phyloP scores from a whole-genome alignment of 192 early-diverging fungal species.

The Umbelopsis sp. region DNA sequence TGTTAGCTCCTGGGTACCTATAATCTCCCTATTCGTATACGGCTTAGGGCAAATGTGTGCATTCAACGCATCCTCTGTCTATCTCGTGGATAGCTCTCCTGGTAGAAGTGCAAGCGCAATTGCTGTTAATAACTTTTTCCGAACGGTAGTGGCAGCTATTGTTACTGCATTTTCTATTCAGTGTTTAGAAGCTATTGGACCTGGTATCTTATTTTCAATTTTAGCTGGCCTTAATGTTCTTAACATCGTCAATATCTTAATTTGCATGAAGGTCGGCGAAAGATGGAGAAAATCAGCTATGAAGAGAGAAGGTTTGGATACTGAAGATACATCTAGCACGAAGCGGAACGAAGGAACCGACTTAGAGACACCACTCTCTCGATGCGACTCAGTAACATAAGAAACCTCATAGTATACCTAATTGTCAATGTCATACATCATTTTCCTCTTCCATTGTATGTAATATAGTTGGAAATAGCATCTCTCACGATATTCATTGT shows the following conservation, averaged over 20 bases:
- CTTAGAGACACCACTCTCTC: background rate
- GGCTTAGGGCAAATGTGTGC: constrained; percentile 22
- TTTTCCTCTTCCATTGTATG: too few relatives aligned
- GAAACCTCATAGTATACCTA: too few relatives aligned
- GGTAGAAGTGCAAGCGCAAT: constrained; percentile 15
- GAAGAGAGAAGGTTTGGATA: background rate
- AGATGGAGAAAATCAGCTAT: constrained; percentile 8
- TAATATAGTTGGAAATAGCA: too few relatives aligned
- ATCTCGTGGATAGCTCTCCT: constrained; percentile 18
- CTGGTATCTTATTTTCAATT: constrained; percentile 13
- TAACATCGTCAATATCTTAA: background rate
- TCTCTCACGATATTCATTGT: too few relatives aligned
- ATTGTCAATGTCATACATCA: too few relatives aligned
- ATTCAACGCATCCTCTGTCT: constrained; percentile 19
- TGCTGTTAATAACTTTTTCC: constrained; percentile 20
- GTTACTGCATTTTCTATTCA: constrained; percentile 16
- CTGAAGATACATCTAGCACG: background rate
- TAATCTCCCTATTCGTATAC: constrained; percentile 17
- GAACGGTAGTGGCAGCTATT: constrained; percentile 15
- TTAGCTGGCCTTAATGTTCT: constrained; percentile 18
- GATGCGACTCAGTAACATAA: background rate
- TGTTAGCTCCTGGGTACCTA: background rate
- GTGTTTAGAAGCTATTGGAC: background rate
- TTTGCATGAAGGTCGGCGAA: background rate
- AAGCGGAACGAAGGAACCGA: background rate